Evolutionary conservation across 108 stramenopile genomes (phyloP).

Genomic region (Pseudonitzschia multiseries): DNA sequence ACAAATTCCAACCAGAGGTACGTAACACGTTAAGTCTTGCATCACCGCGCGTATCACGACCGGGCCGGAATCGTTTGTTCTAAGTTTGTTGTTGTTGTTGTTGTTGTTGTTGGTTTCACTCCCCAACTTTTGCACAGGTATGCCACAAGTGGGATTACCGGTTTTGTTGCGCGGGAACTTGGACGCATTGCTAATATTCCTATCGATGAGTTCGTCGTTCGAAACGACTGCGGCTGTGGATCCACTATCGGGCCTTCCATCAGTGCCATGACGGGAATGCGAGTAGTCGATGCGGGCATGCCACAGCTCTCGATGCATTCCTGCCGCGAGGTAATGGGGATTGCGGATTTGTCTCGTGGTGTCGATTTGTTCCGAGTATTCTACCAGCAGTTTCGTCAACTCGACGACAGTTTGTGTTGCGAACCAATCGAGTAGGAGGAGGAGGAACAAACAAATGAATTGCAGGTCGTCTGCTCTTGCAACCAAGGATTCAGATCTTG

Average conservation of each 20-base stretch:
- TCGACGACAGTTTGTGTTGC: conserved; percentile 57
- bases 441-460: neutral
- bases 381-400: conserved; percentile 63
- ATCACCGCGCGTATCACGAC: neutral
- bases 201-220: conserved; percentile 57
- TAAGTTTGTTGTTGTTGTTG: neutral
- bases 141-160: conserved; percentile 88
- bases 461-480: no score
- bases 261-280: conserved; percentile 81
- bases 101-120: neutral
- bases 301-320: conserved; percentile 92
- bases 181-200: conserved; percentile 63
- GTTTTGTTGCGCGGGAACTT: conserved; percentile 85
- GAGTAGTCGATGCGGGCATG: conserved; percentile 93
- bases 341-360: conserved; percentile 74
- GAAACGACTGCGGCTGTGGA: conserved; percentile 92
- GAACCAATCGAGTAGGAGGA: neutral
- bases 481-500: no score
- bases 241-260: conserved; percentile 92
- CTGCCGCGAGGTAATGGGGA: conserved; percentile 87
- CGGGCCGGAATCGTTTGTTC: neutral
- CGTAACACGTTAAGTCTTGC: neutral
- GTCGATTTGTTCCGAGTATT: conserved; percentile 66
- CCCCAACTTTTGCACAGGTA: neutral
- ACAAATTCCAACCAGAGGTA: conserved; percentile 92